Conservation (phyloP, 1,284 basidiomycete species). For the Flammula alnicola region DNA sequence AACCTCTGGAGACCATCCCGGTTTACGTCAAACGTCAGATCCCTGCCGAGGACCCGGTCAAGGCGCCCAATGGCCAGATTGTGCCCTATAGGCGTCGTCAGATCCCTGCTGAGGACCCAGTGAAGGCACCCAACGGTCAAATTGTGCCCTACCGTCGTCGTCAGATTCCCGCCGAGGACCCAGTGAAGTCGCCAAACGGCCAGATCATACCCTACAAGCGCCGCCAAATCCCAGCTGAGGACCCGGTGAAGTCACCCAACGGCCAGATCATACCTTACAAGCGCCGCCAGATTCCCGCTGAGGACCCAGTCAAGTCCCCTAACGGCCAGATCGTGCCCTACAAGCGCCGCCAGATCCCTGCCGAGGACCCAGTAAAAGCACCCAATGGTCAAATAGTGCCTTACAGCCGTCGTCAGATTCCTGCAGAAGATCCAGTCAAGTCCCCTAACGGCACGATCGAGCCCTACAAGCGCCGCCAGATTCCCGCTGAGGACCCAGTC, state of each 20-base stretch:
- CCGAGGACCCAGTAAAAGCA: slow-evolving; percentile 34
- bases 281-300: too few relatives aligned
- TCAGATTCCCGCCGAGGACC: slow-evolving; percentile 29
- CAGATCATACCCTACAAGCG: slow-evolving; percentile 25
- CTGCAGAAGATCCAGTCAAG: slow-evolving; percentile 30
- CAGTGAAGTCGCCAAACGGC: slow-evolving; percentile 31
- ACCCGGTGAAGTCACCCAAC: slow-evolving; percentile 32
- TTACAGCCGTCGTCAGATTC: slow-evolving; percentile 22
- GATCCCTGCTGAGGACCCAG: slow-evolving; percentile 39
- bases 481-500: slow-evolving; percentile 38
- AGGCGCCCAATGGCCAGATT: slow-evolving; percentile 25
- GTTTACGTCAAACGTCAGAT: slow-evolving; percentile 44
- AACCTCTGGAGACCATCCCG: slow-evolving; percentile 49
- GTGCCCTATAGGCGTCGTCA: slow-evolving; percentile 35
- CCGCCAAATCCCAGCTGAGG: slow-evolving; percentile 37
- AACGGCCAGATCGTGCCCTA: slow-evolving; percentile 33
- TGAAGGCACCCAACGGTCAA: slow-evolving; percentile 34
- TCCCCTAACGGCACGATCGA: slow-evolving; percentile 30
- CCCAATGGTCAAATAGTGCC: slow-evolving; percentile 29
- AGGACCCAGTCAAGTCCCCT: slow-evolving; percentile 5
- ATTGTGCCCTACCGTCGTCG: slow-evolving; percentile 14
- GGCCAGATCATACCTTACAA: slow-evolving; percentile 33
- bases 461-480: slow-evolving; percentile 25
- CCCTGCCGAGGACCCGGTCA: slow-evolving; percentile 39
- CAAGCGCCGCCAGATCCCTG: slow-evolving; percentile 42